Evolutionary conservation across 371 early-diverging fungal species (phyloP).

Genomic region (Pancytospora philotis): DNA sequence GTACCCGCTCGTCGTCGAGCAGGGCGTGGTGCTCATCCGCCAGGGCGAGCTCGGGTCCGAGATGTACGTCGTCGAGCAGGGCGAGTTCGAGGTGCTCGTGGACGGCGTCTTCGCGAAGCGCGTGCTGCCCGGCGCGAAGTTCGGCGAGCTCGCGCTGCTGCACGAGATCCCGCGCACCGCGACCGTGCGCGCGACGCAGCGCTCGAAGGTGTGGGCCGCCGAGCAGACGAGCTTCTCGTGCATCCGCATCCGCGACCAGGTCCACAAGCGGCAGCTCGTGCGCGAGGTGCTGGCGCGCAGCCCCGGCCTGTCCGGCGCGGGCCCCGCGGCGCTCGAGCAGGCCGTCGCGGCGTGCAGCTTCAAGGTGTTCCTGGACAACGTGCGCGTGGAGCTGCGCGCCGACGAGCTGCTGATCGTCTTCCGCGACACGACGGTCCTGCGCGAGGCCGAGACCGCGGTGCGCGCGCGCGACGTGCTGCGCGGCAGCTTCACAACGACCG

Average conservation of each 20-base stretch:
- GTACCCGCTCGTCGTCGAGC: conserved; percentile 28
- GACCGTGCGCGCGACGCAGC: conserved; percentile 68
- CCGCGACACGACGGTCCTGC: too few relatives aligned
- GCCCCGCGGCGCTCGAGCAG: too few relatives aligned
- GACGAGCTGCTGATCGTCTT: too few relatives aligned
- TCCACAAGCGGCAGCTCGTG: too few relatives aligned
- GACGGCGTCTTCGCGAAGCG: conserved; percentile 53
- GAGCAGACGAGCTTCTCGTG: conserved; percentile 47
- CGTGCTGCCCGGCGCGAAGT: conserved; percentile 60
- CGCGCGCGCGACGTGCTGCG: too few relatives aligned
- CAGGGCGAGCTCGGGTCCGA: conserved; percentile 89
- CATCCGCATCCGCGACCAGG: conserved; percentile 47
- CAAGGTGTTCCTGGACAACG: too few relatives aligned
- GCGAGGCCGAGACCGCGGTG: too few relatives aligned
- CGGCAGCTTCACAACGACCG: too few relatives aligned
- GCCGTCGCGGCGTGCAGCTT: too few relatives aligned
- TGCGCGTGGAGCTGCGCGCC: too few relatives aligned
- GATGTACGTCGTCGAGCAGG: conserved; percentile 87
- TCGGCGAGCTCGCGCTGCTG: conserved; percentile 87
- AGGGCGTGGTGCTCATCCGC: conserved; percentile 69
- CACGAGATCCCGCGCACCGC: conserved; percentile 85
- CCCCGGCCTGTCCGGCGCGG: too few relatives aligned
- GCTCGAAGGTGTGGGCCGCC: conserved; percentile 74
- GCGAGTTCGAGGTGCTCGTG: conserved; percentile 78
- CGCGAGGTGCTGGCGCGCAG: too few relatives aligned